Conservation (phyloP, 2,329 filamentous ascomycete species). For the Phialophora tarda region DNA sequence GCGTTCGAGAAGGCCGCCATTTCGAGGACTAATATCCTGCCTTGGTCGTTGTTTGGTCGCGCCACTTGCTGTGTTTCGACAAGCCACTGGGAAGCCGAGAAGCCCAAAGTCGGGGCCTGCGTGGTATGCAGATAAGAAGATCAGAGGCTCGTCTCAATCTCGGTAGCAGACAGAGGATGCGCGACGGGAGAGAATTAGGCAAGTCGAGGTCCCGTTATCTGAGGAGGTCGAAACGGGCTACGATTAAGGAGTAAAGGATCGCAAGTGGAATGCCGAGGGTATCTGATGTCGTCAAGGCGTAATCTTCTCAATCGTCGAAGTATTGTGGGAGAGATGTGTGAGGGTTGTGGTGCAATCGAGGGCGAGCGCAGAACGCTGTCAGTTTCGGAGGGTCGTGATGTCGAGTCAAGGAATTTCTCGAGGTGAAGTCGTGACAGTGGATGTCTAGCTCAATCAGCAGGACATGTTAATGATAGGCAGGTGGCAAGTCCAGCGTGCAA, state of each 20-base stretch:
- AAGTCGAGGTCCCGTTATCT: not conserved
- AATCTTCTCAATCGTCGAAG: slow-evolving; percentile 7
- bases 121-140: not conserved
- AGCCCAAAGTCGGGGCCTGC: not conserved
- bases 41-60: not conserved
- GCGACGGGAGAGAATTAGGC: not conserved
- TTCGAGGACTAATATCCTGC: slow-evolving; percentile 4
- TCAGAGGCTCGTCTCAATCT: not conserved
- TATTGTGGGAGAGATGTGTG: not conserved
- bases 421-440: slow-evolving; percentile 19
- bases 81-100: not conserved
- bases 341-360: not conserved
- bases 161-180: not conserved
- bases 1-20: slow-evolving; percentile 37
- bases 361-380: slow-evolving; percentile 2
- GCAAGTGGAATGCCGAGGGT: slow-evolving; percentile 16
- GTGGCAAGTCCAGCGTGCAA: slow-evolving; percentile 10
- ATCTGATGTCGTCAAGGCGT: slow-evolving; percentile 18
- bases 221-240: not conserved
- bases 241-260: slow-evolving; percentile 19
- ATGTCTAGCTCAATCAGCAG: slow-evolving; percentile 26
- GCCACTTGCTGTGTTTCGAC: not conserved
- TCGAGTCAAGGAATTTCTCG: slow-evolving; percentile 8
- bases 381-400: not conserved
- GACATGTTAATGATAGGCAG: slow-evolving; percentile 33